Evolutionary conservation across 2,329 filamentous ascomycete species (phyloP).

Genomic region (Malbranchea zuffiana): DNA sequence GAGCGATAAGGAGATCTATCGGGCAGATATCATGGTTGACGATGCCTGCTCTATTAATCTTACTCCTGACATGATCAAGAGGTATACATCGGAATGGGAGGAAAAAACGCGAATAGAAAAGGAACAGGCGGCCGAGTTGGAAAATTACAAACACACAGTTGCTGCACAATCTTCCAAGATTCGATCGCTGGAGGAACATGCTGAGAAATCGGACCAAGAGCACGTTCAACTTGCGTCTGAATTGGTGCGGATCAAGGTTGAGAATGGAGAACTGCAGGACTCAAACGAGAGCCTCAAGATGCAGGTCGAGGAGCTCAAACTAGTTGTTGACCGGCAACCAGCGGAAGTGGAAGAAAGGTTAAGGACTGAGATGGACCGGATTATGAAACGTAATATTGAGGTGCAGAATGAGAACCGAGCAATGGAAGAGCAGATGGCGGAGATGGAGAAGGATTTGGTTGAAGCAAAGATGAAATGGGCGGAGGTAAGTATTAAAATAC

Average conservation of each 20-base stretch:
- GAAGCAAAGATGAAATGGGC: constrained; percentile 91
- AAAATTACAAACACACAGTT: constrained; percentile 58
- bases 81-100: constrained; percentile 81
- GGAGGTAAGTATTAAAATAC: constrained; percentile 54
- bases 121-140: constrained; percentile 71
- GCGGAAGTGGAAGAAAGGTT: constrained; percentile 74
- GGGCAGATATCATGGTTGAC: constrained; percentile 82
- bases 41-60: constrained; percentile 86
- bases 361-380: constrained; percentile 73
- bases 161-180: constrained; percentile 60
- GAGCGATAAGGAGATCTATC: constrained; percentile 89
- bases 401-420: constrained; percentile 87
- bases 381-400: constrained; percentile 85
- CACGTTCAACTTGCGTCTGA: constrained; percentile 86
- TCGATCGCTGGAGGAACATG: constrained; percentile 75
- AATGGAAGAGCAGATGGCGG: constrained; percentile 77
- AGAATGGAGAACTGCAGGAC: constrained; percentile 81
- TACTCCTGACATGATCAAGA: constrained; percentile 66
- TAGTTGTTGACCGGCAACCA: constrained; percentile 81
- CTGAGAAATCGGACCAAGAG: constrained; percentile 79
- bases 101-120: constrained; percentile 75
- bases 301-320: constrained; percentile 73
- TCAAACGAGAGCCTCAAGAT: constrained; percentile 78
- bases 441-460: constrained; percentile 87
- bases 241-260: constrained; percentile 80